Base-by-base conservation (phyloP, 2,329 filamentous ascomycete species). In the Dothistroma pini region DNA sequence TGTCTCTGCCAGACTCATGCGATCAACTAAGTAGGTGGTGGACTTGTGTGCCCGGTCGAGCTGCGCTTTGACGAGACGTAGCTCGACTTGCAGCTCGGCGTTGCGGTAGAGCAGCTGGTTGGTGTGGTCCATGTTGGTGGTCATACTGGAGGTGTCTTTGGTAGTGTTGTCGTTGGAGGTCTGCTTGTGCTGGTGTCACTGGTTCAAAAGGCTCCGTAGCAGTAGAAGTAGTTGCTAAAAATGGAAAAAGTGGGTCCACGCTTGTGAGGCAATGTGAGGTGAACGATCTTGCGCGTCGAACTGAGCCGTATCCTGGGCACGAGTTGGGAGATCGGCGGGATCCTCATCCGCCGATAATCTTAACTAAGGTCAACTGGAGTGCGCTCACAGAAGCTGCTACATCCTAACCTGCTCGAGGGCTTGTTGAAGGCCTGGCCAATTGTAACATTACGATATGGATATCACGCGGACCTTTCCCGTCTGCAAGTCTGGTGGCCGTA, bases 11-110 rank as follows among this genome's bases (percentile, higher is more conserved):
- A 14, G 11, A 35, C 58, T 63, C 57, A 68, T 25, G n/a, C 49
- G 47, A 1, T 53, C 38, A 32, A 68, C 57, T 6, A 71, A 63
- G 54, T 67, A 68, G 9, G 50, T 41, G 21, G 54, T 69, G 29
- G 63, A 63, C 29, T 54, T 56, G 6, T 66, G 59, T 2, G 68
- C 65, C 38, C 70, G 60, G n/a, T 56, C 56, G 31, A 70, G 66
- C 35, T 70, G 66, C 35, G 68, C 64, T 32, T 64, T 68, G 44
- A 64, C 56, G 11, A 66, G 32, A 25, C 68, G 68, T 4, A 72
- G 57, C 59, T 72, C 69, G 7, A 64, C 66, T 38, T 69, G 59
- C 34, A 72, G 70, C 49, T 63, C 60, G 11, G 64, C 66, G 53
- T 65, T 70, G 48, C 60, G 64, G 55, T 47, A 62, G 16, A 63